Evolutionary conservation across 768 basidiomycete species (phyloP).

Genomic region (Mrakia hoshinonis): DNA sequence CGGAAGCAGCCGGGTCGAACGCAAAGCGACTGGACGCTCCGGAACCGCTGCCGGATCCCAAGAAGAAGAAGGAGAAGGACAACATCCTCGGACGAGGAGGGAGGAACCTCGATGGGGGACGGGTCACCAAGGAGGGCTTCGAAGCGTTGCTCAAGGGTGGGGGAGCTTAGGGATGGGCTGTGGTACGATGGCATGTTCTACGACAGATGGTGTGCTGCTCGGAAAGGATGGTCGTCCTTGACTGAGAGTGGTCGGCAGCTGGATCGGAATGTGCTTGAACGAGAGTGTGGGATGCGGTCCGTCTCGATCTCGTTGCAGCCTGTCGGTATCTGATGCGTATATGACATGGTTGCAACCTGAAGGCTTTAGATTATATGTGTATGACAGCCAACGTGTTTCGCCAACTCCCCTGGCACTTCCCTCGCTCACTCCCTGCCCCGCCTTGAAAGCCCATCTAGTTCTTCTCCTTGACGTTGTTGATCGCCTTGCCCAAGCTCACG

Average conservation of each 20-base stretch:
- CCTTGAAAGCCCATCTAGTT: background rate
- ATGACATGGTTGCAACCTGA: no score
- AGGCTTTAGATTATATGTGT: no score
- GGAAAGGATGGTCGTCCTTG: no score
- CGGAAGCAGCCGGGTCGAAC: constrained; percentile 32
- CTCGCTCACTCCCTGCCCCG: no score
- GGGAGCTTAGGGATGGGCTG: background rate
- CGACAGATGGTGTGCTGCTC: no score
- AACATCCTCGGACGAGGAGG: constrained; percentile 41
- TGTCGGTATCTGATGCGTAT: no score
- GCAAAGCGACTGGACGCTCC: constrained; percentile 22
- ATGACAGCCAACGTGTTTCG: no score
- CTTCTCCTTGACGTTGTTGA: background rate
- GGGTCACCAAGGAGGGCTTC: constrained; percentile 42
- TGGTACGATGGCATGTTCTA: background rate
- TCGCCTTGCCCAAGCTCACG: no score
- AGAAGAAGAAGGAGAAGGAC: constrained; percentile 40
- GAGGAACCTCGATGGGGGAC: constrained; percentile 33
- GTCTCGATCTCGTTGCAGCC: no score
- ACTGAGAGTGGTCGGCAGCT: no score
- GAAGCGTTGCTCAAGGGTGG: constrained; percentile 40
- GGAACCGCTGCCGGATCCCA: constrained; percentile 32
- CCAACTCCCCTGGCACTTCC: no score
- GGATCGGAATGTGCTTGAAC: background rate
- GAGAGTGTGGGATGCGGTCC: background rate